These are phyloP conservation scores for Hymenoscyphus fraxineus DNA, from an alignment of 2,329 filamentous ascomycete species.

Conservation along the genomic window DNA sequence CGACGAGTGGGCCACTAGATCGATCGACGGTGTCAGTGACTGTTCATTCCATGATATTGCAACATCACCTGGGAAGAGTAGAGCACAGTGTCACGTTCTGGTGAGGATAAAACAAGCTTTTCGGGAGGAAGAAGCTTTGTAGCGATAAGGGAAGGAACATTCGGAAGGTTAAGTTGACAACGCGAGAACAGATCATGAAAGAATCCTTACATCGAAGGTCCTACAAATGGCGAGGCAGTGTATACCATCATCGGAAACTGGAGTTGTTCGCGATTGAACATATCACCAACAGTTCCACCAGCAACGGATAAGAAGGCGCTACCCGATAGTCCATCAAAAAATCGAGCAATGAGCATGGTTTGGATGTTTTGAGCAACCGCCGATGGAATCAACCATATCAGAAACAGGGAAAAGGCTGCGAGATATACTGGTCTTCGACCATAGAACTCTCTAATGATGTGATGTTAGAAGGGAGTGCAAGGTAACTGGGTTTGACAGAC, in stretches of 20 bases:
- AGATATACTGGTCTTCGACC: constrained; percentile 80
- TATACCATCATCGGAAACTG: constrained; percentile 82
- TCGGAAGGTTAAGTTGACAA: not conserved
- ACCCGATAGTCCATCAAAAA: constrained; percentile 71
- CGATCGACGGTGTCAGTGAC: not conserved
- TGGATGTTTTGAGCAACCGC: constrained; percentile 78
- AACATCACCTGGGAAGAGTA: not conserved
- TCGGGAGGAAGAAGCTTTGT: not conserved
- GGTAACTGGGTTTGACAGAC: constrained; percentile 21
- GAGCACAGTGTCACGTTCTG: constrained; percentile 1
- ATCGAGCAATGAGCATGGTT: constrained; percentile 74
- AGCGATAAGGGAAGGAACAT: not conserved
- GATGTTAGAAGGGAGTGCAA: not conserved
- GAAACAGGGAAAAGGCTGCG: constrained; percentile 66
- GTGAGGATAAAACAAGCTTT: not conserved
- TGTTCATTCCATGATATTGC: not conserved
- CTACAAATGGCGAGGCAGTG: constrained; percentile 60
- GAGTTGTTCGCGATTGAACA: constrained; percentile 66
- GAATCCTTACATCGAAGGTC: constrained; percentile 46
- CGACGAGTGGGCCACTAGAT: constrained; percentile 50
- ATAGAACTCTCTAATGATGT: constrained; percentile 57
- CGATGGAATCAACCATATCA: constrained; percentile 77
- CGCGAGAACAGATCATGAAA: not conserved
- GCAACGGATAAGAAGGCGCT: constrained; percentile 69
- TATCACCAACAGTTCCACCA: constrained; percentile 79